Evolutionary conservation across 2,329 filamentous ascomycete genomes (phyloP).

Genomic region (Eurotiales sp.): DNA sequence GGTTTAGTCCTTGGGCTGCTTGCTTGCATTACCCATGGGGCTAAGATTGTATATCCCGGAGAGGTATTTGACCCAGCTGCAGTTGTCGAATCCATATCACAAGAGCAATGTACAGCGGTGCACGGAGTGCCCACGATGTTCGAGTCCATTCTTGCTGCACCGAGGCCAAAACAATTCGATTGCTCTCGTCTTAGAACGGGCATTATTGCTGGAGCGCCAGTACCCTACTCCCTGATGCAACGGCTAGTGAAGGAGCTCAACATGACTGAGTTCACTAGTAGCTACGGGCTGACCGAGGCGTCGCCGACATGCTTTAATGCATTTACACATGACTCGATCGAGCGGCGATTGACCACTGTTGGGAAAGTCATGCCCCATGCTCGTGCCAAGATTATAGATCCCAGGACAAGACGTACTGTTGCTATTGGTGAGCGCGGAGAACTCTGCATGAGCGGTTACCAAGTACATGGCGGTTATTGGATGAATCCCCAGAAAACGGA

Average conservation of each 20-base stretch:
- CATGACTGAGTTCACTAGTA: conserved; percentile 70
- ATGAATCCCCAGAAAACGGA: conserved; percentile 56
- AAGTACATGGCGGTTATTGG: conserved; percentile 57
- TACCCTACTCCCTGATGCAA: conserved; percentile 72
- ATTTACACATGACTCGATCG: conserved; percentile 67
- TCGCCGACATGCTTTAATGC: conserved; percentile 79
- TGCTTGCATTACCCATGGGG: conserved; percentile 68
- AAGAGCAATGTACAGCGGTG: conserved; percentile 68
- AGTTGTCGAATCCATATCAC: conserved; percentile 62
- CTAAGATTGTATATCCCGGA: conserved; percentile 70
- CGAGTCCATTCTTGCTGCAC: conserved; percentile 56
- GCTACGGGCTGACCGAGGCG: conserved; percentile 69
- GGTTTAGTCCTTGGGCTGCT: conserved; percentile 74
- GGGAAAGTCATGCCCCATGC: conserved; percentile 73
- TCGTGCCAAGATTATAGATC: conserved; percentile 71
- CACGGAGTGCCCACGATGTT: conserved; percentile 86
- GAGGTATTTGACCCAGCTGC: conserved; percentile 68
- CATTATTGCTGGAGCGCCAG: conserved; percentile 74
- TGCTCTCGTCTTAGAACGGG: conserved; percentile 63
- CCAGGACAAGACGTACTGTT: conserved; percentile 55
- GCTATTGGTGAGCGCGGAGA: conserved; percentile 67
- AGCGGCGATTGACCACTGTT: conserved; percentile 65
- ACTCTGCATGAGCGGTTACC: conserved; percentile 74
- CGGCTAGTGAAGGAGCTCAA: conserved; percentile 66
- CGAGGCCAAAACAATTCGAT: conserved; percentile 47